Percentiles rank a stretch among this genome's conserved stretches.
phyloP scores from a whole-genome alignment of 169 alveolate genomes.

The Plasmodium adleri region DNA sequence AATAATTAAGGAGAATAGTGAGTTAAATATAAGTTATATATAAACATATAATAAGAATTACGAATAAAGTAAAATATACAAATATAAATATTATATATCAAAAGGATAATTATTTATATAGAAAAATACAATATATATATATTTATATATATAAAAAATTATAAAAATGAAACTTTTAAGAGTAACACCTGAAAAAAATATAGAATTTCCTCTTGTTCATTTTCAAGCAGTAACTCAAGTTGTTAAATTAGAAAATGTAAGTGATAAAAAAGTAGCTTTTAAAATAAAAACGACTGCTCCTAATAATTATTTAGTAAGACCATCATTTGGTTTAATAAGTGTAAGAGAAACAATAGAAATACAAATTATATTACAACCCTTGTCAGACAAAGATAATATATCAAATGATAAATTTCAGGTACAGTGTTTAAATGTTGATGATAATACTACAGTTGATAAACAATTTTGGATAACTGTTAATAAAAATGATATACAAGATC shows the following conservation, averaged over 20 bases:
- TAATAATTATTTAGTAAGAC: constrained; percentile 90
- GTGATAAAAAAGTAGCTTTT: constrained; percentile 88
- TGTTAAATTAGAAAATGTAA: constrained; percentile 87
- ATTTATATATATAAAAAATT: background rate
- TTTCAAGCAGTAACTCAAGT: constrained; percentile 89
- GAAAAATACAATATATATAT: no score
- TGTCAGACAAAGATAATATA: constrained; percentile 86
- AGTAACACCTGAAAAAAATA: constrained; percentile 88
- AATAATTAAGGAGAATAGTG: no score
- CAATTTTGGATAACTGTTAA: constrained; percentile 89
- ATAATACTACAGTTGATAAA: constrained; percentile 86
- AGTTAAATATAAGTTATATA: no score
- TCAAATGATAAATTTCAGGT: constrained; percentile 89
- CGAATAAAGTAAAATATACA: background rate
- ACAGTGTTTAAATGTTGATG: constrained; percentile 84
- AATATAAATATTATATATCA: no score
- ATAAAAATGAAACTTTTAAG: constrained; percentile 80
- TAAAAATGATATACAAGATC: constrained; percentile 87
- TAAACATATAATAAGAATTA: no score
- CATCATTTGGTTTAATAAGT: constrained; percentile 88
- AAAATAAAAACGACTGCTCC: constrained; percentile 92
- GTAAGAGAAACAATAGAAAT: constrained; percentile 86
- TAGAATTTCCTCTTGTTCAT: constrained; percentile 90
- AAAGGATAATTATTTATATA: no score
- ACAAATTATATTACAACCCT: constrained; percentile 90